These are phyloP conservation scores for Sphenostylis stenocarpa DNA, from an alignment of 306 rosid genomes.

Conservation along the genomic window DNA sequence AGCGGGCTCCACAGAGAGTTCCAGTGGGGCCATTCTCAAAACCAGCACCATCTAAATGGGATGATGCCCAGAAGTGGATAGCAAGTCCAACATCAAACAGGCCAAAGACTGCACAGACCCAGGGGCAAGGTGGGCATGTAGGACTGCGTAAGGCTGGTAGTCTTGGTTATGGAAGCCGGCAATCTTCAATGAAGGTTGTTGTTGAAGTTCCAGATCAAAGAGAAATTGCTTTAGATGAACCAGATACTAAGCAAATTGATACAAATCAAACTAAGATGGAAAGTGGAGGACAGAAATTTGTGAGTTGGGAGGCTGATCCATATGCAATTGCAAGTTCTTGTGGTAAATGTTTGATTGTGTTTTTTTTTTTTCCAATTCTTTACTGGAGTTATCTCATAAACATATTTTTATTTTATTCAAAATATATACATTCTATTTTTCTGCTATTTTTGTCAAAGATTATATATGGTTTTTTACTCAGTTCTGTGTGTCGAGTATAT, in stretches of 20 bases:
- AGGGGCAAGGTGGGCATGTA: conserved; percentile 57
- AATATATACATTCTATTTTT: conserved; percentile 19
- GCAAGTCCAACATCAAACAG: conserved; percentile 83
- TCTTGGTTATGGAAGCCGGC: conserved; percentile 63
- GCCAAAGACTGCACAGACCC: conserved; percentile 62
- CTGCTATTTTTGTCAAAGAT: neutral
- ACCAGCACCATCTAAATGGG: conserved; percentile 97
- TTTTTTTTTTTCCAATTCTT: conserved; percentile 47
- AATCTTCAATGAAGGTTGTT: conserved; percentile 68
- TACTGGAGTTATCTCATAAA: conserved; percentile 47
- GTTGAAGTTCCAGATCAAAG: conserved; percentile 78
- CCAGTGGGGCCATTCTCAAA: conserved; percentile 79
- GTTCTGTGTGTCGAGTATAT: neutral
- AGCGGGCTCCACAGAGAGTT: conserved; percentile 68
- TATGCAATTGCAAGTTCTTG: conserved; percentile 64
- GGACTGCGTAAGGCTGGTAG: conserved; percentile 55
- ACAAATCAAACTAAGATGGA: conserved; percentile 68
- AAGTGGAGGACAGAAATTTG: conserved; percentile 59
- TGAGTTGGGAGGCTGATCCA: conserved; percentile 71
- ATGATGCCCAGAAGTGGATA: conserved; percentile 98
- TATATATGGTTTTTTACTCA: neutral
- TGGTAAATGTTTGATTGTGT: conserved; percentile 56
- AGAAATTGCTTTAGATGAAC: conserved; percentile 63
- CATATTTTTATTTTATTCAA: conserved; percentile 9
- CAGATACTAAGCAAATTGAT: conserved; percentile 89